Evolutionary conservation across 2,329 filamentous ascomycete species (phyloP).

Genomic region (Colletotrichum zoysiae): DNA sequence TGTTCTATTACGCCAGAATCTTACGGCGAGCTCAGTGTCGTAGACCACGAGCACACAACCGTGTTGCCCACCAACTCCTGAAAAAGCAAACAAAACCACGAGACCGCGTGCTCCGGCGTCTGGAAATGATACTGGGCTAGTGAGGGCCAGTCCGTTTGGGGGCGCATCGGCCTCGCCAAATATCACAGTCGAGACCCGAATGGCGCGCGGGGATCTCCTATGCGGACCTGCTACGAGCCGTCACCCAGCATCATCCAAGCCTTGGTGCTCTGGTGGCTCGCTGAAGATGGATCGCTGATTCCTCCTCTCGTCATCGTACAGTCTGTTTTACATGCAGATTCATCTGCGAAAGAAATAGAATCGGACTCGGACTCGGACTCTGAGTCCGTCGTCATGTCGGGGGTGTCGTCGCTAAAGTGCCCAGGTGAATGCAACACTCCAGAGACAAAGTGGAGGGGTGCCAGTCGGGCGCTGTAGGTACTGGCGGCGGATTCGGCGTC

Average conservation of each 20-base stretch:
- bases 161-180: constrained; percentile 49
- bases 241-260: constrained; percentile 60
- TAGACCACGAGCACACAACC: constrained; percentile 29
- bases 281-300: constrained; percentile 45
- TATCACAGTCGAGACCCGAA: constrained; percentile 46
- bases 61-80: constrained; percentile 6
- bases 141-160: constrained; percentile 55
- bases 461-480: constrained; percentile 39
- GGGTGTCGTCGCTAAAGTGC: constrained; percentile 52
- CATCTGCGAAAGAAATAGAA: constrained; percentile 46
- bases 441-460: constrained; percentile 56
- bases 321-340: constrained; percentile 46
- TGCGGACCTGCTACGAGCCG: constrained; percentile 61
- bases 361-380: constrained; percentile 41
- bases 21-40: constrained; percentile 33
- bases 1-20: not conserved
- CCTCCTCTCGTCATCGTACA: constrained; percentile 37
- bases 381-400: constrained; percentile 49
- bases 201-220: constrained; percentile 47
- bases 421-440: constrained; percentile 52
- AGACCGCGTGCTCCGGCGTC: not conserved
- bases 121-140: constrained; percentile 20
- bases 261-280: constrained; percentile 45
- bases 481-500: constrained; percentile 43
- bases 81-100: not conserved